Evolutionary conservation across 192 early-diverging fungal genomes (phyloP).

Genomic region (Podila epicladia): DNA sequence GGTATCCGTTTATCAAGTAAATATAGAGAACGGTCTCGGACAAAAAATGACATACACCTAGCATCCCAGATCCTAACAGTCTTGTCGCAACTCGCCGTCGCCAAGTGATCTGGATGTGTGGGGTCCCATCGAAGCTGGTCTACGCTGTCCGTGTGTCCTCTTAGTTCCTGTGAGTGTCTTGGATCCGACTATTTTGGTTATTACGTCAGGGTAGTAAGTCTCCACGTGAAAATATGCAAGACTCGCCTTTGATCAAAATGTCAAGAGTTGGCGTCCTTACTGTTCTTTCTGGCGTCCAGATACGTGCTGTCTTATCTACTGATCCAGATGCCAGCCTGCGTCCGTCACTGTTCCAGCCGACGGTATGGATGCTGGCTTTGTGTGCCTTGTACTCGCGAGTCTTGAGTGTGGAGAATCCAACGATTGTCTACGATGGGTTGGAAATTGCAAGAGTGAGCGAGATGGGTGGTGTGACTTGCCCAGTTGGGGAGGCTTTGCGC

Average conservation of each 20-base stretch:
- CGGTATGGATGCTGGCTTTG: constrained; percentile 70
- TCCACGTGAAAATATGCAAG: not conserved
- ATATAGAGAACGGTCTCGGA: not conserved
- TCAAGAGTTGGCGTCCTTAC: constrained; percentile 30
- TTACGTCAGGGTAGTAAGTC: not conserved
- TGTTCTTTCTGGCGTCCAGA: constrained; percentile 72
- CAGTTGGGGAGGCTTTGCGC: not conserved
- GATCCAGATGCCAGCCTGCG: constrained; percentile 75
- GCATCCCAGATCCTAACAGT: constrained; percentile 87
- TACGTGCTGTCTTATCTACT: constrained; percentile 76
- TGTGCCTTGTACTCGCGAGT: constrained; percentile 65
- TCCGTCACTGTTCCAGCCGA: constrained; percentile 81
- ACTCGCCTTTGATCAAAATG: not conserved
- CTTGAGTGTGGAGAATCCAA: constrained; percentile 51
- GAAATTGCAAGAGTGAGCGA: not conserved
- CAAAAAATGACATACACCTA: constrained; percentile 58
- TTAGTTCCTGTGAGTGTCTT: constrained; percentile 68
- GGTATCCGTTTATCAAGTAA: not conserved
- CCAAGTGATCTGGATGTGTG: constrained; percentile 71
- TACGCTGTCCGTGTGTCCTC: constrained; percentile 81
- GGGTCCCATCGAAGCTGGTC: constrained; percentile 87
- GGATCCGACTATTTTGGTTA: constrained; percentile 57
- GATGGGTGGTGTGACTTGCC: not conserved
- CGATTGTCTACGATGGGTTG: constrained; percentile 37
- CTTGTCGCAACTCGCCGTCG: constrained; percentile 80